Conservation (phyloP, 495 filamentous ascomycete species). For the Penicillium bovifimosum region DNA sequence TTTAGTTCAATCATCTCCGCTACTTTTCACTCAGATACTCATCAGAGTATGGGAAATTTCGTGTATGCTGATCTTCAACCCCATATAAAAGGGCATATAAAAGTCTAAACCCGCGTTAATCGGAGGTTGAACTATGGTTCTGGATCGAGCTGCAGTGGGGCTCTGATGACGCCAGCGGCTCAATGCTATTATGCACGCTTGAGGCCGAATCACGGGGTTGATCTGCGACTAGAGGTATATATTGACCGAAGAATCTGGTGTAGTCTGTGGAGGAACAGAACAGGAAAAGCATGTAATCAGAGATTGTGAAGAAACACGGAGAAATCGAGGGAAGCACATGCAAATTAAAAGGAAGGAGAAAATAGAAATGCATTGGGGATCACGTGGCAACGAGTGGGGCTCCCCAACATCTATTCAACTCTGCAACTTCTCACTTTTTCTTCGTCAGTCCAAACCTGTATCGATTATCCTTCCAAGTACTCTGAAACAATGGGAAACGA, state of each 20-base stretch:
- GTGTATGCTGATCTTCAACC: too few species aligned
- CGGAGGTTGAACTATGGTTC: constrained; percentile 1
- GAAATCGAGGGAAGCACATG: neutral
- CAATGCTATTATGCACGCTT: neutral
- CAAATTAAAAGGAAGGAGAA: neutral
- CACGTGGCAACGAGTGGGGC: constrained; percentile 12
- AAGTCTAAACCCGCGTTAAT: neutral
- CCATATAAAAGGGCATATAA: too few species aligned
- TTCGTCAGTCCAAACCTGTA: neutral
- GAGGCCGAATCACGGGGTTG: neutral
- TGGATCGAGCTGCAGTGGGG: constrained; percentile 2
- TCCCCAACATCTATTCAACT: constrained; percentile 6
- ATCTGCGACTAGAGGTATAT: neutral
- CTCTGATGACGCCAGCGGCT: constrained; percentile 6
- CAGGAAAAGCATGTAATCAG: neutral
- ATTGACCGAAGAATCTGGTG: too few species aligned
- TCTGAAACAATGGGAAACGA: constrained; percentile 28
- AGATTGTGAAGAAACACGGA: neutral
- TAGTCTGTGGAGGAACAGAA: neutral
- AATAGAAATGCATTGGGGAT: constrained; percentile 6
- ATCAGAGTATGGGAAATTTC: too few species aligned
- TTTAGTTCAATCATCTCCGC: neutral
- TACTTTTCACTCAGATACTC: too few species aligned
- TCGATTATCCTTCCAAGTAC: neutral
- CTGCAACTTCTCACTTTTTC: constrained; percentile 2